Evolutionary conservation across 2,329 filamentous ascomycete genomes (phyloP), one percentile per base, ranked within the genome.

Genomic region (Pseudogymnoascus pannorum): DNA sequence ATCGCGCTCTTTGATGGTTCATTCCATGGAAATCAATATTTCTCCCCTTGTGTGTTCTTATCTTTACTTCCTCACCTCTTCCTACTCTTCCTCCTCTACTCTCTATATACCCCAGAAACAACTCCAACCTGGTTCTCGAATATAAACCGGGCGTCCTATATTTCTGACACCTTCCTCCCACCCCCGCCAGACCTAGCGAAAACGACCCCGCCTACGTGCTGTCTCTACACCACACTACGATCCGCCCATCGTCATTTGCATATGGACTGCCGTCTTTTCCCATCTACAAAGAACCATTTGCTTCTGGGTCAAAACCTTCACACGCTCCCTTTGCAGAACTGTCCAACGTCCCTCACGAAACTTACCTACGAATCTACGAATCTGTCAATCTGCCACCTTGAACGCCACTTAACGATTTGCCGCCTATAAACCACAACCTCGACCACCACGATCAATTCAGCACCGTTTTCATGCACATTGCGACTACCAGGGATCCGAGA

Each of bases 331-430:
- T 54, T 31, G 11, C 4, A 29, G 4, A 29, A 7, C 24, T 54
- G n/a, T 18, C 24, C n/a, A 31, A 29, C 8, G 3, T 54, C 24
- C 24, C 44, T 29, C 44, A 54, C 44, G 44, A 54, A 51, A 31
- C 3, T n/a, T 48, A 48, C 22, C 40, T 26, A 54, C 44, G 44
- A 54, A 54, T 54, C 24, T 54, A 42, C 38, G 38, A 42, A 20
- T n/a, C n/a, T n/a, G n/a, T n/a, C n/a, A n/a, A 24, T 31, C 44
- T 54, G n/a, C 44, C 44, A 54, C 44, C 44, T 54, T 54, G 44
- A 54, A 54, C 44, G 24, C 44, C 44, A 54, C 24, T 31, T 54
- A 29, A 54, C 44, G 44, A 54, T 29, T 29, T 54, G n/a, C 24
- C 24, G 44, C 44, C 44, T 18, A 54, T 54, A 54, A 7, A 7